A percentile compares a stretch with the other conserved stretches of the same genome.
These are phyloP conservation scores for Coemansia sp. DNA, from an alignment of 192 early-diverging fungal species.

Conservation along the genomic window DNA sequence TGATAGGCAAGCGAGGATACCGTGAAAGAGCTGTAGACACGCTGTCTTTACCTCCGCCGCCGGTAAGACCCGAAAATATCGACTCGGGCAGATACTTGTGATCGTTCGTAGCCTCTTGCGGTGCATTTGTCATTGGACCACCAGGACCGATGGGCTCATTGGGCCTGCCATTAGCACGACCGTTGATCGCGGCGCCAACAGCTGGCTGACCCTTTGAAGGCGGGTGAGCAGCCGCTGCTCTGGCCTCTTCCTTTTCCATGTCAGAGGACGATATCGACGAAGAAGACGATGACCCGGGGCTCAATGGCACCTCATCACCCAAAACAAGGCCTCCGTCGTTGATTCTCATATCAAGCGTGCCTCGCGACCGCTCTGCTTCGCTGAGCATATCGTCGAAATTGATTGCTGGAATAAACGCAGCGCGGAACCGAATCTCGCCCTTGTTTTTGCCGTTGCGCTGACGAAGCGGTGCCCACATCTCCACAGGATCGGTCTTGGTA, in stretches of 20 bases:
- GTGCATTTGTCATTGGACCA: slow-evolving; percentile 8
- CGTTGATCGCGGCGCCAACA: background rate
- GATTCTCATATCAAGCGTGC: slow-evolving; percentile 42
- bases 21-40: slow-evolving; percentile 40
- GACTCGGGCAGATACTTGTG: slow-evolving; percentile 21
- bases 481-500: slow-evolving; percentile 41
- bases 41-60: slow-evolving; percentile 28
- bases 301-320: slow-evolving; percentile 31
- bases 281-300: slow-evolving; percentile 9
- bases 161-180: background rate
- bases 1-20: slow-evolving; percentile 54
- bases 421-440: slow-evolving; percentile 61
- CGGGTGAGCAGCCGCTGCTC: slow-evolving; percentile 1
- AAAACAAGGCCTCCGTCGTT: slow-evolving; percentile 45
- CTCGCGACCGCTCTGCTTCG: slow-evolving; percentile 38
- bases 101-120: background rate
- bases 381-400: slow-evolving; percentile 55
- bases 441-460: slow-evolving; percentile 61
- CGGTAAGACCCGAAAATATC: slow-evolving; percentile 49
- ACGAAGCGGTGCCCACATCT: slow-evolving; percentile 60
- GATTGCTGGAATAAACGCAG: slow-evolving; percentile 60
- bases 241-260: background rate
- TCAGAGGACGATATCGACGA: slow-evolving; percentile 13
- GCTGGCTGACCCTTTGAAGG: background rate
- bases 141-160: background rate